Evolutionary conservation across 169 alveolate species (phyloP).

Genomic region (Cryptosporidium parvum): DNA sequence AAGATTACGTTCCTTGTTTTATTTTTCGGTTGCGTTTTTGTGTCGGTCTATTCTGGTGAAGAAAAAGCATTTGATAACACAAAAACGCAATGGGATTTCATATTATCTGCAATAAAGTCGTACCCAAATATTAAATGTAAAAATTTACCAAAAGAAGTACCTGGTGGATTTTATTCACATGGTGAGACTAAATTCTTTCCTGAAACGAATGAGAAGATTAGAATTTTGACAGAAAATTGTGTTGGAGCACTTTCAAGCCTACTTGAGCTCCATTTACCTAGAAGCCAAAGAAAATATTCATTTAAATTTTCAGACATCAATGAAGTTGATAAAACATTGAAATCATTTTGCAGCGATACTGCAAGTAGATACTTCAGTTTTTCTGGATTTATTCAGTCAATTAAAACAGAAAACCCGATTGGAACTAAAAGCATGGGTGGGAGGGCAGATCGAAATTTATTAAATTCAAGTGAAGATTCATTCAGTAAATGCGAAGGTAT

Average conservation of each 20-base stretch:
- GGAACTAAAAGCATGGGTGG: not conserved
- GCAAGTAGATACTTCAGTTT: not conserved
- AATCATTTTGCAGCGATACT: constrained; percentile 12
- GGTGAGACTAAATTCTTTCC: constrained; percentile 13
- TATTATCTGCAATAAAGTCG: constrained; percentile 8
- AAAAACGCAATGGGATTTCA: constrained; percentile 37
- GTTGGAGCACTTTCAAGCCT: constrained; percentile 31
- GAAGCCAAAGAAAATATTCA: constrained; percentile 15
- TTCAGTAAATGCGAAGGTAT: not conserved
- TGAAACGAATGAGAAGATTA: constrained; percentile 1
- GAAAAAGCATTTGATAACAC: not conserved
- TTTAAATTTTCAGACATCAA: constrained; percentile 45
- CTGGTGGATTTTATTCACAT: constrained; percentile 43
- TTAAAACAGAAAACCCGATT: not conserved
- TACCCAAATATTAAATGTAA: constrained; percentile 35
- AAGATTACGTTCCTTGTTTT: constrained; percentile 26
- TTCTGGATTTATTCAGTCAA: not conserved
- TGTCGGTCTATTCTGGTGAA: not conserved
- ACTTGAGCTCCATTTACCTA: constrained; percentile 59
- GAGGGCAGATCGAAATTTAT: not conserved
- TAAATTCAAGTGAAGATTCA: not conserved
- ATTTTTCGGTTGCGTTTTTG: constrained; percentile 4
- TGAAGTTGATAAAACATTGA: not conserved
- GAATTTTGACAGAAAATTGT: constrained; percentile 46
- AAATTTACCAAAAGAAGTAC: constrained; percentile 20